Percentiles rank a stretch among this genome's conserved stretches.
phyloP scores from a whole-genome alignment of 108 stramenopile species.

The Skeletonema marinoi region DNA sequence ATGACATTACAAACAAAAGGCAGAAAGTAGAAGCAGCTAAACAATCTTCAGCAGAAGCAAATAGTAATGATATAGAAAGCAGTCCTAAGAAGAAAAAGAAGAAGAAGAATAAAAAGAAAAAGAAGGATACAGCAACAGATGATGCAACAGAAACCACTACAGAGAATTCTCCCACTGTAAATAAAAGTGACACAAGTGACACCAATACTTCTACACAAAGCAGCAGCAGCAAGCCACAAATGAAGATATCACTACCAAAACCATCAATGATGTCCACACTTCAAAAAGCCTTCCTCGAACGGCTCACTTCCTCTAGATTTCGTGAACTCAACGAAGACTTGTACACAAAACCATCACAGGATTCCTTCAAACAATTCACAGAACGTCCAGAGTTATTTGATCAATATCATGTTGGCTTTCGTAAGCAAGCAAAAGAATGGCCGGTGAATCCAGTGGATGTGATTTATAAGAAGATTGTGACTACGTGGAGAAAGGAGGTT shows the following conservation, averaged over 20 bases:
- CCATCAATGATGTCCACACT: slow-evolving; percentile 49
- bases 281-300: slow-evolving; percentile 70
- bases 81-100: slow-evolving; percentile 12
- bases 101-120: slow-evolving; percentile 18
- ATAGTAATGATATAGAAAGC: neutral
- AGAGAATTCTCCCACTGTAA: neutral
- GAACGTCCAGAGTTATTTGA: slow-evolving; percentile 92
- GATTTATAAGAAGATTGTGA: slow-evolving; percentile 77
- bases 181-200: neutral
- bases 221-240: slow-evolving; percentile 3
- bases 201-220: neutral
- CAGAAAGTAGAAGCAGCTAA: neutral
- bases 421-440: slow-evolving; percentile 95
- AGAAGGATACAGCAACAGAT: neutral
- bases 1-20: neutral
- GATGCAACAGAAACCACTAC: neutral
- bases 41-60: neutral
- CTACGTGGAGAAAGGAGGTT: slow-evolving; percentile 22
- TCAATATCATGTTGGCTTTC: slow-evolving; percentile 97
- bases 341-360: slow-evolving; percentile 86
- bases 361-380: slow-evolving; percentile 80
- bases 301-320: slow-evolving; percentile 93
- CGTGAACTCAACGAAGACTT: slow-evolving; percentile 97
- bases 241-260: slow-evolving; percentile 25
- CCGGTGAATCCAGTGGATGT: slow-evolving; percentile 97